Base-by-base conservation (phyloP, 352 stramenopile genomes). In the Pythium vanterpoolii region DNA sequence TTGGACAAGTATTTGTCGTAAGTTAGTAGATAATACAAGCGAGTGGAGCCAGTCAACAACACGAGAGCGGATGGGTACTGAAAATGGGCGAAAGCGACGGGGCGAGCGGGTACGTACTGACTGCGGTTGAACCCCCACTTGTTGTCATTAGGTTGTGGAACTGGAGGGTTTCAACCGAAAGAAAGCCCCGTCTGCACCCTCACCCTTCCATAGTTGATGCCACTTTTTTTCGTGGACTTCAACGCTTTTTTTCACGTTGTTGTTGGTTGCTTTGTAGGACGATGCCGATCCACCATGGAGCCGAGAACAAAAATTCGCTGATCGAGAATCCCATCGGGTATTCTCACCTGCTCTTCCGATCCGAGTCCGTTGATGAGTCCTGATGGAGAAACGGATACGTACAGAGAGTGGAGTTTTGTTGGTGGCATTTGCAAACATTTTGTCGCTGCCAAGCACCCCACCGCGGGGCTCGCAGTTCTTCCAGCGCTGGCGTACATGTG, bases 71-170 rank as follows among this genome's bases (percentile, higher is more conserved):
- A 31, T 24, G 26, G 14, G 43, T 47, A 27, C 27, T 59, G 28
- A 50, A 33, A 19, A 51, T 59, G 40, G 33, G 27, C 50, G 31
- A 7, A 16, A 16, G 7, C 39, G 33, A 48, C 28, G 36, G 36
- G 27, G 18, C 13, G 48, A 39, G 33, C 24, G 18, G 23, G 36
- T 63, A 63, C 28, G 46, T 63, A 63, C 36, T 63, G 56, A 63
- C 56, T 63, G 56, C 56, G 33, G 38, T 46, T 59, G 51, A 59
- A 63, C 33, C 40, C 4, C 14, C 45, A 38, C 56, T 38, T 54
- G 46, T 54, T 28, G 51, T 59, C 51, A 56, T 18, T 28, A n/a
- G 19, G 24, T 40, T 46, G 27, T 36, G 49, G 56, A 63, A 63
- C 56, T 55, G 45, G 45, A 56, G 26, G 42, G 56, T 63, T 63